Evolutionary conservation across 1,284 basidiomycete species (phyloP).

Genomic region (Leccinum glutinopallens): DNA sequence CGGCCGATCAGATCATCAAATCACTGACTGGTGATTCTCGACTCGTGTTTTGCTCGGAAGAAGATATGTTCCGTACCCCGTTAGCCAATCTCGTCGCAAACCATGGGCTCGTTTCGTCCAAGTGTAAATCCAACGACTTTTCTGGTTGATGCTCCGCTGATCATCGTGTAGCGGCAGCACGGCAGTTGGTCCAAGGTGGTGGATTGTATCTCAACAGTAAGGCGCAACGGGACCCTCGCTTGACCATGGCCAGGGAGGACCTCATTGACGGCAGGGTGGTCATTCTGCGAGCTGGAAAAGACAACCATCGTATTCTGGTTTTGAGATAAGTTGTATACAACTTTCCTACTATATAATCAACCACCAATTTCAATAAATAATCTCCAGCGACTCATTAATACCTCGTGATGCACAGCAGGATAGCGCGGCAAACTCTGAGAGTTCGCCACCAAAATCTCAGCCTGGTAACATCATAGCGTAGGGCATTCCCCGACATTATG

Average conservation of each 20-base stretch:
- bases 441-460: background rate
- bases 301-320: conserved; percentile 68
- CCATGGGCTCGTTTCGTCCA: conserved; percentile 33
- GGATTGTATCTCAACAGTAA: conserved; percentile 59
- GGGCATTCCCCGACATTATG: background rate
- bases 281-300: conserved; percentile 77
- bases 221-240: conserved; percentile 44
- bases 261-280: conserved; percentile 67
- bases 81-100: conserved; percentile 33
- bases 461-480: background rate
- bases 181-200: conserved; percentile 35
- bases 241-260: conserved; percentile 47
- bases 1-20: conserved; percentile 32
- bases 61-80: conserved; percentile 33
- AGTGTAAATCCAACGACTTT: conserved; percentile 24
- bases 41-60: conserved; percentile 33
- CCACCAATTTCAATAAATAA: background rate
- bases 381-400: background rate
- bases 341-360: background rate
- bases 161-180: conserved; percentile 29
- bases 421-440: background rate
- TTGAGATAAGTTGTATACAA: conserved; percentile 22
- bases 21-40: conserved; percentile 36
- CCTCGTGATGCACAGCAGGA: background rate
- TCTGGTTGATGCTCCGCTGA: conserved; percentile 14